Conservation (phyloP, 2,329 filamentous ascomycete species). For the Salinomyces thailandicus region DNA sequence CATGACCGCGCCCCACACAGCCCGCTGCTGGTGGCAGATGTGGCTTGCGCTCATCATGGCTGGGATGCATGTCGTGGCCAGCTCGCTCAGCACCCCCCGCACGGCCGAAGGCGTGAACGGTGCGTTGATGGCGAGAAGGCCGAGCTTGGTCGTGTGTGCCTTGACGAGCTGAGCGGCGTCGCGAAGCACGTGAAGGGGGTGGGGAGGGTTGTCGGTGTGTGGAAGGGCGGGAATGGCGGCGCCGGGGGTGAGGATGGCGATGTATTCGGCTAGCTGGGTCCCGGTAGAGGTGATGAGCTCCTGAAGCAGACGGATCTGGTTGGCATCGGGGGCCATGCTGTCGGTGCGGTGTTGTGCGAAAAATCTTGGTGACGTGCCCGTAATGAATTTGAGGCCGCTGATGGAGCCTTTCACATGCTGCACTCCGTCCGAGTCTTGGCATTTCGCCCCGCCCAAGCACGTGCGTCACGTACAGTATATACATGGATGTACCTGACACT, state of each 20-base stretch:
- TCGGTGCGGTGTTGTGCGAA: not conserved
- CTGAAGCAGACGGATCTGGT: conserved; percentile 18
- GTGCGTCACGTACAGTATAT: no score
- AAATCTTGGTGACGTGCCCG: no score
- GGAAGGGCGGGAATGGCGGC: conserved; percentile 9
- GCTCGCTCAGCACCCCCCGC: conserved; percentile 56
- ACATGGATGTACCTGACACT: no score
- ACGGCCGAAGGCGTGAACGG: conserved; percentile 77
- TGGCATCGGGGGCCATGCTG: conserved; percentile 18
- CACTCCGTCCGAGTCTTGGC: not conserved
- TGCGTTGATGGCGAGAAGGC: conserved; percentile 72
- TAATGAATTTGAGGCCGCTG: no score
- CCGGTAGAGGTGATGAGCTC: conserved; percentile 22
- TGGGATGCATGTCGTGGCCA: conserved; percentile 63
- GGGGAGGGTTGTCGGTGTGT: conserved; percentile 22
- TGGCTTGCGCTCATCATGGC: conserved; percentile 62
- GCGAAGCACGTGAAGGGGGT: conserved; percentile 58
- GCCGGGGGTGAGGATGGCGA: conserved; percentile 16
- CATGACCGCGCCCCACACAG: conserved; percentile 52
- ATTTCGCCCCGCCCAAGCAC: no score
- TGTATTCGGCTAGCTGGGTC: conserved; percentile 24
- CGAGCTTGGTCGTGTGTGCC: conserved; percentile 79
- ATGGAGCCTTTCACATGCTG: no score
- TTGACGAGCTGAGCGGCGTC: conserved; percentile 64
- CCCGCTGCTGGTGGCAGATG: conserved; percentile 45